Evolutionary conservation across 306 rosid species (phyloP).

Genomic region (Lagenaria siceraria): DNA sequence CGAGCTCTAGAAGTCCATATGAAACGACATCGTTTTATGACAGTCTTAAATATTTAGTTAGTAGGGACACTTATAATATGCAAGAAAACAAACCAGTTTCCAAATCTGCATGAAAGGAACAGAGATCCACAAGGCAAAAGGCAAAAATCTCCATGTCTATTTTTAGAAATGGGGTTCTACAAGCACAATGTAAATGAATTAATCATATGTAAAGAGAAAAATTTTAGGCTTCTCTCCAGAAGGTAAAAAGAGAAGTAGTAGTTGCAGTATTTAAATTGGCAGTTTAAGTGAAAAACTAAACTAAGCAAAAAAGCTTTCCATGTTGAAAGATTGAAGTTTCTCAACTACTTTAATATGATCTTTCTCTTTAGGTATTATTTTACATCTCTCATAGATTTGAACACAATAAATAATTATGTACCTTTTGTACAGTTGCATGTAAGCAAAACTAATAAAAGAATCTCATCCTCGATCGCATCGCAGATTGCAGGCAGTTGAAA

Average conservation of each 20-base stretch:
- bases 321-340: constrained; percentile 15
- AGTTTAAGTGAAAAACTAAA: constrained; percentile 12
- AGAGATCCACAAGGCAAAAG: background rate
- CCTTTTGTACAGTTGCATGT: constrained; percentile 59
- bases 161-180: background rate
- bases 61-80: background rate
- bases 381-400: constrained; percentile 43
- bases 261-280: background rate
- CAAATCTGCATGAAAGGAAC: background rate
- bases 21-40: background rate
- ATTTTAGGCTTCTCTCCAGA: background rate
- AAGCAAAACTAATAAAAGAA: constrained; percentile 78
- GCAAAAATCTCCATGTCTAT: background rate
- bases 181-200: background rate
- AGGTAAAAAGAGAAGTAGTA: background rate
- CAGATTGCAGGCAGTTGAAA: constrained; percentile 14
- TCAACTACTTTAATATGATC: constrained; percentile 11
- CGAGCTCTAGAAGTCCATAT: background rate
- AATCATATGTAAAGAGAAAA: background rate
- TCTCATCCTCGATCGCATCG: constrained; percentile 41
- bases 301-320: constrained; percentile 24
- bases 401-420: constrained; percentile 37
- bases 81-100: background rate
- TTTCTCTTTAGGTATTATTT: constrained; percentile 28
- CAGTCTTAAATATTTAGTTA: background rate